phyloP scores from a whole-genome alignment of 345 rosid species.

The Lenwebbia sp. region DNA sequence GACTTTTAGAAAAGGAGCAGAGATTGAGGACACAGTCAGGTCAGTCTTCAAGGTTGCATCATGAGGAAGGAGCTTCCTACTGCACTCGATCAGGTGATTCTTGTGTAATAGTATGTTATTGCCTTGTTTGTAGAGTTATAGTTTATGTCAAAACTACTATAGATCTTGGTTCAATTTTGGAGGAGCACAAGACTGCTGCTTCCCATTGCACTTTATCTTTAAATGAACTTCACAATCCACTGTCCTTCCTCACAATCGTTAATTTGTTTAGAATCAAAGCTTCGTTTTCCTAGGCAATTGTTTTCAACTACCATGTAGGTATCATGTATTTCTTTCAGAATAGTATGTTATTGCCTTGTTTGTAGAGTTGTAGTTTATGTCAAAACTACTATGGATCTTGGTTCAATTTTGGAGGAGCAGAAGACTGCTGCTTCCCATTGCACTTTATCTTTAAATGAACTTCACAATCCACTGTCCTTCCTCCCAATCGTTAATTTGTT shows the following conservation, averaged over 20 bases:
- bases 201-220: not conserved
- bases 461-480: not conserved
- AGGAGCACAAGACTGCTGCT: not conserved
- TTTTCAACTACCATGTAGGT: not conserved
- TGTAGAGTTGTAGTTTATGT: too few relatives aligned
- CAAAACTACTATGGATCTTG: too few relatives aligned
- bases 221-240: not conserved
- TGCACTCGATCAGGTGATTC: slow-evolving; percentile 16
- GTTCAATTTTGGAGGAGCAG: too few relatives aligned
- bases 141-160: not conserved
- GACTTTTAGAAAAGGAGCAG: slow-evolving; percentile 20
- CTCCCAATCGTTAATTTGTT: not conserved
- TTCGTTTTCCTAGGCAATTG: not conserved
- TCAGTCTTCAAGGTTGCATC: slow-evolving; percentile 16
- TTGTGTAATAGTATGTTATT: not conserved
- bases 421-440: too few relatives aligned
- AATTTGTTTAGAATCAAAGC: not conserved
- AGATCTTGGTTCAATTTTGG: not conserved
- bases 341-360: too few relatives aligned
- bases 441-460: not conserved
- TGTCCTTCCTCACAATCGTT: not conserved
- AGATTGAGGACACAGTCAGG: slow-evolving; percentile 5
- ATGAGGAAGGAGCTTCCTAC: not conserved
- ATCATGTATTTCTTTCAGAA: not conserved
- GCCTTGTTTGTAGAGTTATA: not conserved